These are phyloP conservation scores for Scedosporium apiospermum DNA, from an alignment of 2,329 filamentous ascomycete genomes.

Conservation along the genomic window DNA sequence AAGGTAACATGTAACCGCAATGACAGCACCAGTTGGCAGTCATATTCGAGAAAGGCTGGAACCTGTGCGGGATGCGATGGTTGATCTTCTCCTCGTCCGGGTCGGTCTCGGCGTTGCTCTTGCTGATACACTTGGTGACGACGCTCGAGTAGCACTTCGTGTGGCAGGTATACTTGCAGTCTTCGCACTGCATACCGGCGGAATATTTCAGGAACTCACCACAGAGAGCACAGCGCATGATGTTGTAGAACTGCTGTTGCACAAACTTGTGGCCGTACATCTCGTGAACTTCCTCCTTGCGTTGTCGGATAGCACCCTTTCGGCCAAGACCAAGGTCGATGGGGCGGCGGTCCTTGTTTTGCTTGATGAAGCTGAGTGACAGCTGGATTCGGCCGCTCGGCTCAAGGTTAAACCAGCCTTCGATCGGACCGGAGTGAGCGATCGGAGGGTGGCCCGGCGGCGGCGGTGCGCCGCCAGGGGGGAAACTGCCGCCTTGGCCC, in stretches of 20 bases:
- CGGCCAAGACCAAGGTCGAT: slow-evolving; percentile 87
- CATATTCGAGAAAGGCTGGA: slow-evolving; percentile 93
- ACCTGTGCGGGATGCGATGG: slow-evolving; percentile 95
- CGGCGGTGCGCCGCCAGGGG: slow-evolving; percentile 17
- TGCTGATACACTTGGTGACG: slow-evolving; percentile 98
- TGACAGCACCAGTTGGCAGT: slow-evolving; percentile 99
- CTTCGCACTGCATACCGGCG: slow-evolving; percentile 96
- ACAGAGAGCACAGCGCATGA: slow-evolving; percentile 97
- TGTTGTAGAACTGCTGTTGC: slow-evolving; percentile 98
- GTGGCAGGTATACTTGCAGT: slow-evolving; percentile 99
- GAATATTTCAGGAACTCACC: slow-evolving; percentile 98
- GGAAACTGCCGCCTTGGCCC: slow-evolving; percentile 27
- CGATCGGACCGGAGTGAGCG: slow-evolving; percentile 56
- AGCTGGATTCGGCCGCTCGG: slow-evolving; percentile 88
- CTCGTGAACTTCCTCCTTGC: slow-evolving; percentile 96
- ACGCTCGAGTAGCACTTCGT: slow-evolving; percentile 95
- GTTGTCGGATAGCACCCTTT: slow-evolving; percentile 92
- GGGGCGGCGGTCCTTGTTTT: slow-evolving; percentile 70
- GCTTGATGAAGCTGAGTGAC: slow-evolving; percentile 85
- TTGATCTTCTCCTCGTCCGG: slow-evolving; percentile 99
- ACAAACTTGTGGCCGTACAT: slow-evolving; percentile 99
- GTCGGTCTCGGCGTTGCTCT: slow-evolving; percentile 96
- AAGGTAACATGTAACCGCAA: slow-evolving; percentile 89
- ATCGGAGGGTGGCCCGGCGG: slow-evolving; percentile 31
- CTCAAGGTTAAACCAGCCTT: slow-evolving; percentile 95